A percentile compares a stretch with the other conserved stretches of the same genome.
Evolutionary conservation across 331 rosid species (phyloP).

Genomic region (Dryas integrifolia): DNA sequence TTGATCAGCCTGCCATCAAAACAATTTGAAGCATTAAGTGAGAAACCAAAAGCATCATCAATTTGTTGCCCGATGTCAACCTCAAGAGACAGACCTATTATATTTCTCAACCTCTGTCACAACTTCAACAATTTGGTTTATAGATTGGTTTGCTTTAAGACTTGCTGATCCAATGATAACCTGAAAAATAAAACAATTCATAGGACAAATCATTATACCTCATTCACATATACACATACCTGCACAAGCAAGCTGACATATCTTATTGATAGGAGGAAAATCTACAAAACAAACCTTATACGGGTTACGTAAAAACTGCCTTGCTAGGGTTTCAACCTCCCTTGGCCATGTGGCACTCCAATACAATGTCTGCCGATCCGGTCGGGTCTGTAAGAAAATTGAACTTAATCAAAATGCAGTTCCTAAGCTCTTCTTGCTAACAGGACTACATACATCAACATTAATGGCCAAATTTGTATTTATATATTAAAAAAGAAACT

Average conservation of each 20-base stretch:
- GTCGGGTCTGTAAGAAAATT: constrained; percentile 69
- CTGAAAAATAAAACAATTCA: constrained; percentile 34
- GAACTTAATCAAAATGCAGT: constrained; percentile 18
- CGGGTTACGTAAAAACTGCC: constrained; percentile 80
- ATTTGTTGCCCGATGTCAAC: not conserved
- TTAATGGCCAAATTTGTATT: not conserved
- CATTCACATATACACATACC: constrained; percentile 1
- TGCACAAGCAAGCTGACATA: constrained; percentile 9
- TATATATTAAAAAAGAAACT: not conserved
- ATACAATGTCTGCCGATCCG: constrained; percentile 94
- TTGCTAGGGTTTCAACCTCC: constrained; percentile 92
- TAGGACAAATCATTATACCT: constrained; percentile 4
- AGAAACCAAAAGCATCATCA: constrained; percentile 4
- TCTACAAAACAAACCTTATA: constrained; percentile 58
- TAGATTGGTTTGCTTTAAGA: constrained; percentile 91
- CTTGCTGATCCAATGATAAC: constrained; percentile 77
- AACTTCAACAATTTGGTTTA: constrained; percentile 82
- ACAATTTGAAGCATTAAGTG: constrained; percentile 27
- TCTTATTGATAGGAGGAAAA: not conserved
- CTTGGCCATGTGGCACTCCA: constrained; percentile 99
- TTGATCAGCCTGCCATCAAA: constrained; percentile 62
- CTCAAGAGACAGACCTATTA: constrained; percentile 59
- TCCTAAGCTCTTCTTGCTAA: constrained; percentile 14
- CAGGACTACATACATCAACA: not conserved
- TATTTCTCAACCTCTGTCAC: constrained; percentile 74